Evolutionary conservation across 2,329 filamentous ascomycete genomes (phyloP).

Genomic region (Aspergillus eucalypticola): DNA sequence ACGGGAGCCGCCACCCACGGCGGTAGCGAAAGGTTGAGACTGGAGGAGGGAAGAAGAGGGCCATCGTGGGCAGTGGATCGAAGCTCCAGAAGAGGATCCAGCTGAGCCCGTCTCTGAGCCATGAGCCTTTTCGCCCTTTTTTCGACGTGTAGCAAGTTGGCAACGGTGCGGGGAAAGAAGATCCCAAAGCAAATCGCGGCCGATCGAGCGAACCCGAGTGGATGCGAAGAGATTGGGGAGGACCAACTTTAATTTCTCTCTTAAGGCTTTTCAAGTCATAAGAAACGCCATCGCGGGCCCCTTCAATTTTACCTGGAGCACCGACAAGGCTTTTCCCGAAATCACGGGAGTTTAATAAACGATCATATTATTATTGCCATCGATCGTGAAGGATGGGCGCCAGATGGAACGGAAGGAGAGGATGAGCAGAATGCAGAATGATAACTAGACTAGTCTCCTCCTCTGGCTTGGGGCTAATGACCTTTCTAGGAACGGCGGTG

Average conservation of each 20-base stretch:
- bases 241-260: slow-evolving; percentile 22
- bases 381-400: background rate
- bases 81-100: slow-evolving; percentile 4
- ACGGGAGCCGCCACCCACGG: background rate
- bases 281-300: slow-evolving; percentile 16
- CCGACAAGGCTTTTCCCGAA: background rate
- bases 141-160: slow-evolving; percentile 7
- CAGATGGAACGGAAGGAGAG: background rate
- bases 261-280: slow-evolving; percentile 18
- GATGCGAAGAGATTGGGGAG: slow-evolving; percentile 17
- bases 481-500: slow-evolving; percentile 3
- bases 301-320: slow-evolving; percentile 14
- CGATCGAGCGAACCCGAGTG: slow-evolving; percentile 21
- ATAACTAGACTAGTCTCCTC: background rate
- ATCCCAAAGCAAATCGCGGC: slow-evolving; percentile 22
- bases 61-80: slow-evolving; percentile 4
- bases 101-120: background rate
- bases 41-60: background rate
- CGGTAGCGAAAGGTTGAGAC: background rate
- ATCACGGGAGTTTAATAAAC: background rate
- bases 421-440: background rate
- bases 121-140: too few relatives aligned
- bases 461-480: background rate
- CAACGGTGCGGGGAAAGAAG: slow-evolving; percentile 27
- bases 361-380: background rate